Percentiles rank a stretch among this genome's conserved stretches.
phyloP scores from a whole-genome alignment of 2,329 filamentous ascomycete species.

The Botrytis pseudocinerea region DNA sequence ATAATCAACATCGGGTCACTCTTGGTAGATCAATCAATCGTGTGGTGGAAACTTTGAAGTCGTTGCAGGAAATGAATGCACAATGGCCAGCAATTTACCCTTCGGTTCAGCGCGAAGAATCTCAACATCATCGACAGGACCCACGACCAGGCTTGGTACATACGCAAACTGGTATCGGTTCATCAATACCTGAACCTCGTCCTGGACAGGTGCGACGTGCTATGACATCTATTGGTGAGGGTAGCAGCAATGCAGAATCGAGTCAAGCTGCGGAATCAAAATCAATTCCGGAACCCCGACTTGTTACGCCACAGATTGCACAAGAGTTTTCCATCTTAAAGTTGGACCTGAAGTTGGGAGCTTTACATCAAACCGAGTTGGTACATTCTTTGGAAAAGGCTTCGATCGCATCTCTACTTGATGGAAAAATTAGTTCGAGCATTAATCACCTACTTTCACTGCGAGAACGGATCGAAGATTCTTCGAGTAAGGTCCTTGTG shows the following conservation, averaged over 20 bases:
- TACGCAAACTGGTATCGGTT: constrained; percentile 55
- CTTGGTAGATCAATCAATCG: constrained; percentile 85
- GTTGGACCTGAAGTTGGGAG: constrained; percentile 86
- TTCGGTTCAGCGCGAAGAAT: constrained; percentile 67
- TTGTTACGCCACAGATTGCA: constrained; percentile 89
- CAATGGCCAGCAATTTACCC: constrained; percentile 96
- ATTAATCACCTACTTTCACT: constrained; percentile 86
- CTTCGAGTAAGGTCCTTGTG: constrained; percentile 91
- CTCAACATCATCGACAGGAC: constrained; percentile 47
- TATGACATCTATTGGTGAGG: constrained; percentile 67
- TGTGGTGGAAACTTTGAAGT: constrained; percentile 80
- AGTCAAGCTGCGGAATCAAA: constrained; percentile 69
- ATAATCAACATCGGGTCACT: constrained; percentile 86
- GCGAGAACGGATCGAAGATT: constrained; percentile 94
- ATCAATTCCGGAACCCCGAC: constrained; percentile 66
- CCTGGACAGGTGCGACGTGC: constrained; percentile 64
- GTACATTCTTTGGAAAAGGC: constrained; percentile 93
- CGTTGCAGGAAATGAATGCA: constrained; percentile 83
- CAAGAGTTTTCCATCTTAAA: constrained; percentile 96
- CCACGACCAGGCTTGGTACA: constrained; percentile 64
- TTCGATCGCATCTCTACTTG: constrained; percentile 85
- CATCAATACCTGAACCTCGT: constrained; percentile 42
- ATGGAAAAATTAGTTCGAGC: constrained; percentile 92
- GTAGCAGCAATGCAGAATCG: constrained; percentile 62
- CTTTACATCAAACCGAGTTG: constrained; percentile 81